phyloP scores from a whole-genome alignment of 164 flowering plant species.

The Sextonia rubra region DNA sequence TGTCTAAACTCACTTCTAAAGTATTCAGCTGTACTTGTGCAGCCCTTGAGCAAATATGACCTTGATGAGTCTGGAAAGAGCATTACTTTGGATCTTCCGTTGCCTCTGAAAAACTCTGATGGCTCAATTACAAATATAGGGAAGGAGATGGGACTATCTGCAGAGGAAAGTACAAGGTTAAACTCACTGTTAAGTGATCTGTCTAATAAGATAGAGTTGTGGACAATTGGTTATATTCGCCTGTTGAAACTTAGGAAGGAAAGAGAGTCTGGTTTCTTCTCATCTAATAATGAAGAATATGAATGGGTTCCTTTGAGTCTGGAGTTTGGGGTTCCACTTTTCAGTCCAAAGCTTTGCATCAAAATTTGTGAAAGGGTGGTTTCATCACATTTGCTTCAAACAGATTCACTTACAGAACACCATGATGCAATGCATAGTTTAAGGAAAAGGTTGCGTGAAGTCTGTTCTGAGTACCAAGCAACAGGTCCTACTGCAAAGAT shows the following conservation, averaged over 20 bases:
- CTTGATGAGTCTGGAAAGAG: slow-evolving; percentile 70
- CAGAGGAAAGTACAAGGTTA: slow-evolving; percentile 49
- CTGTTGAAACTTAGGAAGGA: slow-evolving; percentile 72
- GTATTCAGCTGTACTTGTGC: slow-evolving; percentile 86
- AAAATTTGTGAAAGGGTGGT: slow-evolving; percentile 74
- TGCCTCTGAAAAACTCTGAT: slow-evolving; percentile 83
- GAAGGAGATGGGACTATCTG: slow-evolving; percentile 59
- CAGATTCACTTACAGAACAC: slow-evolving; percentile 63
- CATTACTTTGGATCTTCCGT: slow-evolving; percentile 68
- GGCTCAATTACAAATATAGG: slow-evolving; percentile 70
- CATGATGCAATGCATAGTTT: slow-evolving; percentile 80
- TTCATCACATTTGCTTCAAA: slow-evolving; percentile 73
- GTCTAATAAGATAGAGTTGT: slow-evolving; percentile 58
- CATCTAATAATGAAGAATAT: slow-evolving; percentile 58
- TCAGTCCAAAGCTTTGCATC: slow-evolving; percentile 83
- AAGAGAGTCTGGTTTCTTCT: slow-evolving; percentile 46
- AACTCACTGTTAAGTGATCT: slow-evolving; percentile 45
- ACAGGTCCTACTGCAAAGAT: slow-evolving; percentile 86
- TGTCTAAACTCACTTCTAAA: slow-evolving; percentile 90
- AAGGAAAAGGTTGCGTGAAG: slow-evolving; percentile 67
- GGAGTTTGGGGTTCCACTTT: slow-evolving; percentile 93
- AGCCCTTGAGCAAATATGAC: slow-evolving; percentile 76
- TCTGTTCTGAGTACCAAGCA: slow-evolving; percentile 83
- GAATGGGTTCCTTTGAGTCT: slow-evolving; percentile 94
- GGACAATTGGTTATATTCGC: slow-evolving; percentile 85